These are phyloP conservation scores for Nematocida minor DNA, from an alignment of 371 early-diverging fungal species.

Conservation along the genomic window DNA sequence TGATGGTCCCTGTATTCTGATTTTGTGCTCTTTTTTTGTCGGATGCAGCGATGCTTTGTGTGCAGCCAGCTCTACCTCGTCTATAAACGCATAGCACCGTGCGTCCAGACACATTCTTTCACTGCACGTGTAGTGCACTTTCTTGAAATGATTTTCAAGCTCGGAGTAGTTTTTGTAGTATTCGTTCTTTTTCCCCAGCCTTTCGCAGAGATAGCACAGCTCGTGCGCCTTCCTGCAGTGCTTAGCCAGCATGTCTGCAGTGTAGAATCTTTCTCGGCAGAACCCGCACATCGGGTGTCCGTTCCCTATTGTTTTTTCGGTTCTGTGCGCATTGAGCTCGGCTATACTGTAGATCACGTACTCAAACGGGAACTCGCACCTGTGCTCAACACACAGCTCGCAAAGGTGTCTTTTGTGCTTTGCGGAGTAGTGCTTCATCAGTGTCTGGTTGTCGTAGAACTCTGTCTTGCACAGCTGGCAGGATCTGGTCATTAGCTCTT, in stretches of 20 bases:
- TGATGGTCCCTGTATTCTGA: conserved; percentile 26
- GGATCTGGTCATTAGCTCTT: conserved; percentile 35
- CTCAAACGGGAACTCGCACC: conserved; percentile 60
- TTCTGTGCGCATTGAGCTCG: conserved; percentile 54
- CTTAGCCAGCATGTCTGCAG: conserved; percentile 47
- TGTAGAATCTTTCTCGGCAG: conserved; percentile 60
- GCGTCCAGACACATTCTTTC: conserved; percentile 52
- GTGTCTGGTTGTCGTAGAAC: conserved; percentile 36
- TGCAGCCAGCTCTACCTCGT: conserved; percentile 61
- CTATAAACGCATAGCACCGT: conserved; percentile 62
- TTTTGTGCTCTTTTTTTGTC: background rate
- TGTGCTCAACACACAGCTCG: conserved; percentile 53
- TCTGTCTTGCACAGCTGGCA: conserved; percentile 54
- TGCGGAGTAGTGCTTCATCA: conserved; percentile 55
- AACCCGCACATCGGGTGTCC: conserved; percentile 62
- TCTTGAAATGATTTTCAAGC: conserved; percentile 61
- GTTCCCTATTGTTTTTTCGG: conserved; percentile 45
- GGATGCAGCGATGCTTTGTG: conserved; percentile 54
- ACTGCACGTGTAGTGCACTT: conserved; percentile 61
- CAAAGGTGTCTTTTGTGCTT: conserved; percentile 56
- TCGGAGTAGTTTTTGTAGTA: conserved; percentile 61
- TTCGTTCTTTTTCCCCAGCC: conserved; percentile 53
- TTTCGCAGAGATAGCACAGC: conserved; percentile 62
- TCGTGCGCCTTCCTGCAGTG: conserved; percentile 61
- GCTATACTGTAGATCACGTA: conserved; percentile 44